Conservation (phyloP, 805 yeast genomes). For the Wickerhamiella musiphila region DNA sequence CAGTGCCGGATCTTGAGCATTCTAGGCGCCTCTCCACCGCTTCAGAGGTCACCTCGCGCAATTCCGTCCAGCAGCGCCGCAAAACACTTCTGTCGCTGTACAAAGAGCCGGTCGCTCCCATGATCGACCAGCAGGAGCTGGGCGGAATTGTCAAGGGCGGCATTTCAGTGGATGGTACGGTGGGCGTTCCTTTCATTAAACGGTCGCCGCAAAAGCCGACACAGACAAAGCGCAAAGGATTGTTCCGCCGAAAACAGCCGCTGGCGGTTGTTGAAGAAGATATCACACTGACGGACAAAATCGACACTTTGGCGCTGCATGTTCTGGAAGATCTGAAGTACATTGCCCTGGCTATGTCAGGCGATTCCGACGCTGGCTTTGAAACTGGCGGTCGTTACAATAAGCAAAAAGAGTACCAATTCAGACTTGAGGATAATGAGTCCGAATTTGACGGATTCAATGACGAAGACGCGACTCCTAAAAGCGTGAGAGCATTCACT, state of each 20-base stretch:
- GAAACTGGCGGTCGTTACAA: no score
- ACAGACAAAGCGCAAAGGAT: background rate
- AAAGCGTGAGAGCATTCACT: no score
- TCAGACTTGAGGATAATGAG: no score
- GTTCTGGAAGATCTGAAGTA: constrained; percentile 18
- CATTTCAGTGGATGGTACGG: constrained; percentile 13
- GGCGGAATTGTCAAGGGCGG: constrained; percentile 18
- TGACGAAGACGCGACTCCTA: no score
- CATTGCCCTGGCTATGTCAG: no score
- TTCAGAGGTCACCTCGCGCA: no score
- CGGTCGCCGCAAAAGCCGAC: constrained; percentile 9
- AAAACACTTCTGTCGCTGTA: constrained; percentile 11
- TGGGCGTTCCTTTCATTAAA: constrained; percentile 11
- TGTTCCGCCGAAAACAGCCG: background rate
- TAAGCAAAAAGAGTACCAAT: no score
- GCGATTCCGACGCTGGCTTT: no score
- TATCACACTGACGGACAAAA: constrained; percentile 12
- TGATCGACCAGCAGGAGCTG: constrained; percentile 3
- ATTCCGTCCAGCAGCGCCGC: constrained; percentile 6
- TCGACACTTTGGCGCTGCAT: constrained; percentile 20
- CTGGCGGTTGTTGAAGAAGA: constrained; percentile 2
- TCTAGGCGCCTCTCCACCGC: no score
- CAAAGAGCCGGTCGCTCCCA: constrained; percentile 6
- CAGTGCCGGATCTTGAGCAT: no score
- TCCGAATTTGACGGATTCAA: no score